phyloP scores from a whole-genome alignment of 345 rosid species.

The Angophora floribunda region DNA sequence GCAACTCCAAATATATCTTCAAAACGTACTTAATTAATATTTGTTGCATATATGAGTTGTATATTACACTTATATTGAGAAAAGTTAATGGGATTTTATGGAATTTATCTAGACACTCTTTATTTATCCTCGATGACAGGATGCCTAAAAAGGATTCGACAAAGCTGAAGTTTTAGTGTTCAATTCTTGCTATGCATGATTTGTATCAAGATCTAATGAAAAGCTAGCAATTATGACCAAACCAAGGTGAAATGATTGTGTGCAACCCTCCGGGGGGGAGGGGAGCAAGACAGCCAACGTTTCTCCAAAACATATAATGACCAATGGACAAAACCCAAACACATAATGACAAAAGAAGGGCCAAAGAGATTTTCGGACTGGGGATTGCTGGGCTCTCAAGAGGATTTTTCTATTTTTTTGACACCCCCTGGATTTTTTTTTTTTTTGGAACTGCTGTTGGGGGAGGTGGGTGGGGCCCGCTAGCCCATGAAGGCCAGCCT shows the following conservation, averaged over 20 bases:
- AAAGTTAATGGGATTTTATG: background rate
- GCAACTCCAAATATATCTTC: background rate
- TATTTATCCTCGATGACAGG: no score
- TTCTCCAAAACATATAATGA: no score
- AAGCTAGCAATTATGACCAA: background rate
- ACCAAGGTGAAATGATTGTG: background rate
- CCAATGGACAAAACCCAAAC: no score
- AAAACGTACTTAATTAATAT: background rate
- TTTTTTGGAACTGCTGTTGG: background rate
- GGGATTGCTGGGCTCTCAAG: background rate
- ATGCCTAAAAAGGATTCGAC: no score
- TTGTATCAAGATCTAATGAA: background rate
- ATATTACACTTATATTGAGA: background rate
- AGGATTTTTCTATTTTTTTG: no score
- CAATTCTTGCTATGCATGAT: background rate
- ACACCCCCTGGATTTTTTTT: background rate
- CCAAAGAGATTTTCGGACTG: background rate
- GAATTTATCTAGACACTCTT: no score
- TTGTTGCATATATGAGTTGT: rapidly evolving
- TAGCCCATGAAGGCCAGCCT: background rate
- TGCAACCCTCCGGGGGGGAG: no score
- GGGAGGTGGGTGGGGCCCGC: background rate
- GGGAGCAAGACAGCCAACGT: no score
- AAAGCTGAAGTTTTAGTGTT: no score
- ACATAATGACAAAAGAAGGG: no score